Evolutionary conservation across 208 protist species (phyloP).

Genomic region (Leishmania guyanensis): DNA sequence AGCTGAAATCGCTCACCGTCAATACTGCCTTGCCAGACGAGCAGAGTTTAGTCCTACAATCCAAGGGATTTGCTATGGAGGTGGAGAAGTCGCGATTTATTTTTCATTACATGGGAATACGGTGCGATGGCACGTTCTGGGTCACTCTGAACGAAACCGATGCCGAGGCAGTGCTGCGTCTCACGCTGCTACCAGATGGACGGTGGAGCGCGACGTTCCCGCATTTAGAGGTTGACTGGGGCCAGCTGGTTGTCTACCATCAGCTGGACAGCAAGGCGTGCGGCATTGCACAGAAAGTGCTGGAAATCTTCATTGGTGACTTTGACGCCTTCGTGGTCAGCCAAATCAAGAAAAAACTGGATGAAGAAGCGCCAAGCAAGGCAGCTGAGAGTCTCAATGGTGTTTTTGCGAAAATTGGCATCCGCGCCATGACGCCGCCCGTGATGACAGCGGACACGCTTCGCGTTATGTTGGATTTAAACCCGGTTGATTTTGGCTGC

Average conservation of each 20-base stretch:
- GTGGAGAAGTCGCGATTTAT: slow-evolving; percentile 60
- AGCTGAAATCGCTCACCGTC: slow-evolving; percentile 22
- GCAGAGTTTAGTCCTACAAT: slow-evolving; percentile 34
- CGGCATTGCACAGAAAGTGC: slow-evolving; percentile 39
- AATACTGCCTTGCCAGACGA: slow-evolving; percentile 23
- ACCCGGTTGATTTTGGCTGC: slow-evolving; percentile 6
- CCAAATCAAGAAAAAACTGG: slow-evolving; percentile 42
- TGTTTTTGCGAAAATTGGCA: background rate
- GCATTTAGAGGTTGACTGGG: slow-evolving; percentile 40
- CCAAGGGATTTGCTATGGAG: slow-evolving; percentile 28
- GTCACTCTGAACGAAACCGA: slow-evolving; percentile 37
- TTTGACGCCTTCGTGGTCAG: slow-evolving; percentile 48
- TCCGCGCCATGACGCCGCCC: slow-evolving; percentile 27
- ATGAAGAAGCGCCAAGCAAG: slow-evolving; percentile 20
- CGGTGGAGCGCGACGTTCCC: slow-evolving; percentile 33
- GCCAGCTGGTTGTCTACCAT: slow-evolving; percentile 52
- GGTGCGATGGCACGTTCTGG: slow-evolving; percentile 43
- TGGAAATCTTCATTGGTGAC: slow-evolving; percentile 59
- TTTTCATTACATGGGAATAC: slow-evolving; percentile 29
- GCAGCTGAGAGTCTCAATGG: slow-evolving; percentile 32
- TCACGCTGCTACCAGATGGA: slow-evolving; percentile 36
- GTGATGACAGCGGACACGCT: slow-evolving; percentile 39
- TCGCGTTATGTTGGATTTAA: slow-evolving; percentile 29
- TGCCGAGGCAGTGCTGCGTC: slow-evolving; percentile 19
- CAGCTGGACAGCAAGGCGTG: slow-evolving; percentile 41